A percentile compares a stretch with the other conserved stretches of the same genome.
phyloP scores from a whole-genome alignment of 768 basidiomycete genomes.

The Phylloporus sp. region DNA sequence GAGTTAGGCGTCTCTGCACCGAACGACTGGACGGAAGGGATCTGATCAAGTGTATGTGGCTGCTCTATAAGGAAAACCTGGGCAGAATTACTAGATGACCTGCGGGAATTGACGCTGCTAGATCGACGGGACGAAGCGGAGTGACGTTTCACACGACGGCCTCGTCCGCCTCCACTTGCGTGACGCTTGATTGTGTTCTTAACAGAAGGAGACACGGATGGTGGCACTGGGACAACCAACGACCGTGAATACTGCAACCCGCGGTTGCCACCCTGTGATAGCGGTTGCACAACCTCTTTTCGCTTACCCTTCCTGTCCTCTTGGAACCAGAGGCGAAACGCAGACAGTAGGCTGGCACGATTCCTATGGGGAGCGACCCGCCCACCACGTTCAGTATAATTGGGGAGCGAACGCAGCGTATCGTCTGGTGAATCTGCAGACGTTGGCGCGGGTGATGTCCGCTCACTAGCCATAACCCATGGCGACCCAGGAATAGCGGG shows the following conservation, averaged over 20 bases:
- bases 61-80: slow-evolving; percentile 53
- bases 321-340: slow-evolving; percentile 90
- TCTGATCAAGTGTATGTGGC: slow-evolving; percentile 42
- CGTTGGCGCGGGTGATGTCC: slow-evolving; percentile 41
- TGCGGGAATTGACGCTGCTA: slow-evolving; percentile 85
- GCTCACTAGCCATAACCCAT: slow-evolving; percentile 61
- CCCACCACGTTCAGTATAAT: slow-evolving; percentile 31
- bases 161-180: slow-evolving; percentile 41
- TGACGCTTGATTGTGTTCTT: slow-evolving; percentile 47
- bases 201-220: slow-evolving; percentile 28
- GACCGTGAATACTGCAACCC: slow-evolving; percentile 26
- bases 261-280: slow-evolving; percentile 18
- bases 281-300: slow-evolving; percentile 41
- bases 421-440: slow-evolving; percentile 53
- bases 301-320: slow-evolving; percentile 88
- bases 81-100: slow-evolving; percentile 56
- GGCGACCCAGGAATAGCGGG: slow-evolving; percentile 55
- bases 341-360: slow-evolving; percentile 75
- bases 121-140: slow-evolving; percentile 82
- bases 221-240: slow-evolving; percentile 20
- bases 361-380: slow-evolving; percentile 48
- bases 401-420: slow-evolving; percentile 47
- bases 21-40: slow-evolving; percentile 65
- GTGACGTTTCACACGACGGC: slow-evolving; percentile 61
- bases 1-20: slow-evolving; percentile 86